Evolutionary conservation across 345 rosid genomes (phyloP).

Genomic region (Carallia brachiata): DNA sequence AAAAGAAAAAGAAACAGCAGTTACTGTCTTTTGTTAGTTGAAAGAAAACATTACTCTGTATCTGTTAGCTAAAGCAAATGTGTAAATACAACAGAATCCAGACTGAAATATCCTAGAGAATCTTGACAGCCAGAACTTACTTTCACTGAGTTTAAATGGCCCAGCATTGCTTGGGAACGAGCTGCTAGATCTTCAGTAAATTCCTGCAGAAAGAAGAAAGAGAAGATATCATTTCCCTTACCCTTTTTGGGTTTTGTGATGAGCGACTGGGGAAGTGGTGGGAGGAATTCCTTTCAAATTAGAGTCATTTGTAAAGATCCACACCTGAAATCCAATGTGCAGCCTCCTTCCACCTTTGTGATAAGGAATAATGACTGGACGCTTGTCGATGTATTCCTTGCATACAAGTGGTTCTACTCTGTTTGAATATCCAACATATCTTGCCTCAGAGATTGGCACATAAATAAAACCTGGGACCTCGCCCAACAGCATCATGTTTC

Average conservation of each 20-base stretch:
- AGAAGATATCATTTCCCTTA: neutral
- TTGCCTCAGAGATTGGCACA: neutral
- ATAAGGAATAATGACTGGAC: slow-evolving; percentile 90
- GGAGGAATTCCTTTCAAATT: neutral
- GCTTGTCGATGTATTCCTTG: slow-evolving; percentile 57
- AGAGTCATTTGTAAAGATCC: neutral
- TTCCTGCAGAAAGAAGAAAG: slow-evolving; percentile 45
- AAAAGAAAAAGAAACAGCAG: too few species aligned
- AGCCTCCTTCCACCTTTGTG: slow-evolving; percentile 95
- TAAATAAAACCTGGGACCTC: too few species aligned
- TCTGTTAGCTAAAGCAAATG: too few species aligned
- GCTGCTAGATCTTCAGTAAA: slow-evolving; percentile 74
- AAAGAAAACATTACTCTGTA: too few species aligned
- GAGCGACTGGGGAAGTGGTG: neutral
- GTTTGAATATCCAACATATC: slow-evolving; percentile 24
- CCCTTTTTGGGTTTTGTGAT: neutral
- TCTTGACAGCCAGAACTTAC: slow-evolving; percentile 25
- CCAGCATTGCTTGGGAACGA: slow-evolving; percentile 65
- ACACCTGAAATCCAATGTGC: slow-evolving; percentile 92
- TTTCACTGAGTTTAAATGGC: slow-evolving; percentile 54
- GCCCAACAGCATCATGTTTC: too few species aligned
- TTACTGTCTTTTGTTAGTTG: too few species aligned
- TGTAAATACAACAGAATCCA: too few species aligned
- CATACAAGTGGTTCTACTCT: slow-evolving; percentile 96
- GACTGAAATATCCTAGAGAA: neutral